Base-by-base conservation (phyloP, 129 eudicot genomes). In the Pulicaria dysenterica region DNA sequence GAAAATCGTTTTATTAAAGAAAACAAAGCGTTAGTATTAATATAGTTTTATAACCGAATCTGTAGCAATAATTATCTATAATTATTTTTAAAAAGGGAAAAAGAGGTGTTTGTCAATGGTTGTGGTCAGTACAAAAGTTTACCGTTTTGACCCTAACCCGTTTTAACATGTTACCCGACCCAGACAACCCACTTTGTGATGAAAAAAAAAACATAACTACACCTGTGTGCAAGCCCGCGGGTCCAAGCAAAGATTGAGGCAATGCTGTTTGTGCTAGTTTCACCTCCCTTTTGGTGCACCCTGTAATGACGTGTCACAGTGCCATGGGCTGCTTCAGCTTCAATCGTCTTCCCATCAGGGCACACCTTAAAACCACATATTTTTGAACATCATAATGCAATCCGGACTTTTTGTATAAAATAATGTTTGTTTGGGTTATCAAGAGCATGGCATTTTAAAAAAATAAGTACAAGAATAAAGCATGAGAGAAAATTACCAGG, bases 301-400 rank as follows among this genome's bases (percentile, higher is more conserved):
- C 99, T 80, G 74, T 66, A 94, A 74, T 94, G 99, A 45, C 97
- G 97, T 4, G 99, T 94, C 43, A 94, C 97, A 4, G 97, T 94
- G 67, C 96, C 98, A 87, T 92, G 98, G 75, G 98, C 98, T 64
- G 96, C 98, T 84, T 92, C 98, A 69, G 99, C 87, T 80, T 94
- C 96, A 49, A 94, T 94, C 41, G 99, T 94, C 89, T 94, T 94
- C 63, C 99, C 99, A 83, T 94, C 99, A 61, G 97, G 99, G 58
- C 99, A 94, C 43, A 94, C 87, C 98, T 94, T 24, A 24, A 75
- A 64, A 76, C 44, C 68, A 54, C 40, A 73, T 60, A 71, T 47
- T 6, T 6, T 58, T 3, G 45, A 38, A 47, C 31, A 24, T 24
- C 31, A 24, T 24, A 24, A 24, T 24, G 31, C 31, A 24, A 24